These are phyloP conservation scores for Saturnispora halmiae DNA, from an alignment of 805 yeast species.

Conservation along the genomic window DNA sequence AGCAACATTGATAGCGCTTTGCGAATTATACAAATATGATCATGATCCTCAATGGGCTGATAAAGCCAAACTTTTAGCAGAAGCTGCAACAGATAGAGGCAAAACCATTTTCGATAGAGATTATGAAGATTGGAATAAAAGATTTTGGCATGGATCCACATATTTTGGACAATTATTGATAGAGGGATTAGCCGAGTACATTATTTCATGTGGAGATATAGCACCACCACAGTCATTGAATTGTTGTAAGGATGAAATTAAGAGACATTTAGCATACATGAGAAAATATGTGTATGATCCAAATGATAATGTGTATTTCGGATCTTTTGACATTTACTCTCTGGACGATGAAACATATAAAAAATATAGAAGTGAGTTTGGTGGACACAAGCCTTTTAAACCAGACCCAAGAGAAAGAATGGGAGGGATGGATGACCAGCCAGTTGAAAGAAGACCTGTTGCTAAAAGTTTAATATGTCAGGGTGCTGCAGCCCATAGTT, in stretches of 20 bases:
- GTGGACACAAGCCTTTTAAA: conserved; percentile 42
- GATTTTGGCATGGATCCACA: conserved; percentile 58
- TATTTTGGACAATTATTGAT: conserved; percentile 55
- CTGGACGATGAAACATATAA: conserved; percentile 44
- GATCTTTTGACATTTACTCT: conserved; percentile 48
- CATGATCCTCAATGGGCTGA: conserved; percentile 41
- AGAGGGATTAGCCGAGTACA: conserved; percentile 61
- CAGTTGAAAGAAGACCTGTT: conserved; percentile 28
- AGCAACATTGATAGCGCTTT: conserved; percentile 48
- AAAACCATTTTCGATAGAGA: conserved; percentile 57
- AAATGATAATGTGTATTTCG: conserved; percentile 49
- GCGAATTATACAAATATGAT: conserved; percentile 42
- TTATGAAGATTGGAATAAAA: conserved; percentile 37
- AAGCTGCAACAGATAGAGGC: conserved; percentile 49
- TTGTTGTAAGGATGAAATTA: conserved; percentile 33
- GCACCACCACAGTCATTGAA: conserved; percentile 30
- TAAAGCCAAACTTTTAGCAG: conserved; percentile 41
- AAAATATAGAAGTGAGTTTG: conserved; percentile 44
- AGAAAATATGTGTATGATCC: conserved; percentile 50
- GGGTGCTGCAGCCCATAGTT: conserved; percentile 61
- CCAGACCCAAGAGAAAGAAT: conserved; percentile 46
- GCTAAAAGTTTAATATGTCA: conserved; percentile 44
- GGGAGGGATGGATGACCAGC: conserved; percentile 29
- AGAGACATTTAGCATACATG: conserved; percentile 48
- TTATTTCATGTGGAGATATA: conserved; percentile 29